Percentiles rank a stretch among this genome's conserved stretches.
phyloP scores from a whole-genome alignment of 495 filamentous ascomycete species.

The Penicillium parvum region DNA sequence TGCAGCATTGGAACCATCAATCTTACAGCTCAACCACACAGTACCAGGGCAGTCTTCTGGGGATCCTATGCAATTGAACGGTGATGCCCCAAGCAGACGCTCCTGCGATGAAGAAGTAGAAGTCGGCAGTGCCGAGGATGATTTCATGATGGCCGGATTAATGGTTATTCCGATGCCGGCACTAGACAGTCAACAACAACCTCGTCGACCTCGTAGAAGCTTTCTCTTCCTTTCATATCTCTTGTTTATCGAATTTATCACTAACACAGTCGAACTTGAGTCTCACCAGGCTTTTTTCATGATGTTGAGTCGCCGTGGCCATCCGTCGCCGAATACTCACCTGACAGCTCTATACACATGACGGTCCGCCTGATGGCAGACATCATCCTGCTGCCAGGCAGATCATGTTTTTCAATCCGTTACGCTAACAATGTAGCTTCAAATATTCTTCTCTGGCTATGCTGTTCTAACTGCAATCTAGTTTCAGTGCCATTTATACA shows the following conservation, averaged over 20 bases:
- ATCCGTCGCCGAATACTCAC: slow-evolving; percentile 10
- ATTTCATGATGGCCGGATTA: slow-evolving; percentile 6
- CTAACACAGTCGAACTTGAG: background rate
- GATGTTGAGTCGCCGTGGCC: slow-evolving; percentile 10
- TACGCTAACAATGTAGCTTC: background rate
- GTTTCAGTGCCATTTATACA: too few species aligned
- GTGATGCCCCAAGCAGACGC: background rate
- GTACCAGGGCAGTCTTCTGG: background rate
- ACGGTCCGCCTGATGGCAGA: slow-evolving; percentile 23
- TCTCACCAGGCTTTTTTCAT: slow-evolving; percentile 2
- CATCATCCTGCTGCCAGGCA: slow-evolving; percentile 12
- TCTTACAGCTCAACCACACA: background rate
- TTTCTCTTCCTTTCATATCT: background rate
- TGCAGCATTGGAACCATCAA: too few species aligned
- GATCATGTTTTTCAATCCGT: background rate
- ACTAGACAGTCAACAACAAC: background rate
- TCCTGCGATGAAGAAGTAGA: slow-evolving; percentile 5
- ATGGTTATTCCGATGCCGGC: slow-evolving; percentile 4
- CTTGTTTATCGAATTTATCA: too few species aligned
- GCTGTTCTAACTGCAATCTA: too few species aligned
- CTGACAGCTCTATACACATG: slow-evolving; percentile 20
- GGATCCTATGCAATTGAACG: background rate
- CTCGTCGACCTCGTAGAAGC: background rate
- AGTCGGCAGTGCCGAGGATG: slow-evolving; percentile 4
- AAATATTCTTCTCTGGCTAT: too few species aligned